A percentile compares a stretch with the other conserved stretches of the same genome.
Evolutionary conservation across 148 eudicot species (phyloP).

Genomic region (Talinum fruticosum): DNA sequence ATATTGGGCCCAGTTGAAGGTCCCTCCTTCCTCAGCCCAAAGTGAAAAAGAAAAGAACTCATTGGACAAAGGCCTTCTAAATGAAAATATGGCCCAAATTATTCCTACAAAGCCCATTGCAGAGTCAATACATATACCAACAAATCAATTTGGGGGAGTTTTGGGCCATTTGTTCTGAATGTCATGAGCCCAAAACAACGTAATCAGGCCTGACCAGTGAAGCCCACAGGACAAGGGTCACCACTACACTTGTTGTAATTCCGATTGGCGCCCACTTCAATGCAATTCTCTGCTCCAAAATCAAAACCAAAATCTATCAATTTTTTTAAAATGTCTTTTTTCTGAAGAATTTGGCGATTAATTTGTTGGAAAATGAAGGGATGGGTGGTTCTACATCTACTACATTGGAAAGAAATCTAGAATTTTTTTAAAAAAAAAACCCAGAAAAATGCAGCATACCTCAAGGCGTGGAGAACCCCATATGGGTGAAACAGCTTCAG

Average conservation of each 20-base stretch:
- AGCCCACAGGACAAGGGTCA: slow-evolving; percentile 35
- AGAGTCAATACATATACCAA: too few species aligned
- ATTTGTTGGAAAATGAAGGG: too few species aligned
- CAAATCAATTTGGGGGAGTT: background rate
- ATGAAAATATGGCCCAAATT: too few species aligned
- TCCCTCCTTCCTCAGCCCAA: too few species aligned
- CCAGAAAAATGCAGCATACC: slow-evolving; percentile 22
- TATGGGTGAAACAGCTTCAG: slow-evolving; percentile 31
- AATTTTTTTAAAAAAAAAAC: too few species aligned
- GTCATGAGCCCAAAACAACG: slow-evolving; percentile 18
- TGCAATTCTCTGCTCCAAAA: slow-evolving; percentile 37
- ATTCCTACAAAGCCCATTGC: too few species aligned
- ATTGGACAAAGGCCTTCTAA: too few species aligned
- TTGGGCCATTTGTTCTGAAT: background rate
- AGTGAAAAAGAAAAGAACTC: too few species aligned
- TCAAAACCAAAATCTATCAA: background rate
- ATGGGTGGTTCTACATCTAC: too few species aligned
- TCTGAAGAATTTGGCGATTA: too few species aligned
- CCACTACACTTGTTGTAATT: slow-evolving; percentile 26
- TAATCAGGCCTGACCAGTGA: slow-evolving; percentile 22
- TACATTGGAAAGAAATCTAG: too few species aligned
- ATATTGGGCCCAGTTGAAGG: too few species aligned
- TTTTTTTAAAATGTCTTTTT: background rate
- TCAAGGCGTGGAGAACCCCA: slow-evolving; percentile 47
- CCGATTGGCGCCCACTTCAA: slow-evolving; percentile 52